A percentile compares a stretch with the other conserved stretches of the same genome.
Evolutionary conservation across 768 basidiomycete genomes (phyloP).

Genomic region (Mycena capillaripes): DNA sequence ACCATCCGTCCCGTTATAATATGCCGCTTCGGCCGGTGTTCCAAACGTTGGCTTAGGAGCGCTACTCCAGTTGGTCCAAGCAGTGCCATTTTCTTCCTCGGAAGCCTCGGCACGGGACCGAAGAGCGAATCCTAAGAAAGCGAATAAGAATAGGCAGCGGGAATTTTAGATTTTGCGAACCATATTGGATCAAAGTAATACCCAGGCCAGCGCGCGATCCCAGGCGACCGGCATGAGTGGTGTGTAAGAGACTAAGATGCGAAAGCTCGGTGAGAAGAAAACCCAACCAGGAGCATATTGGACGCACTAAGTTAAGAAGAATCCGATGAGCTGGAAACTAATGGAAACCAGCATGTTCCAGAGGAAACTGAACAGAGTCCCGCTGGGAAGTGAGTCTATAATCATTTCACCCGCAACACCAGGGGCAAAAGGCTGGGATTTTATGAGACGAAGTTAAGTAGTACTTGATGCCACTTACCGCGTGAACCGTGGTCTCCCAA

Average conservation of each 20-base stretch:
- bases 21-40: constrained; percentile 61
- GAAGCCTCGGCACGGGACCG: constrained; percentile 60
- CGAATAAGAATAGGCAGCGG: background rate
- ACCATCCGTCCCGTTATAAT: constrained; percentile 45
- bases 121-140: constrained; percentile 74
- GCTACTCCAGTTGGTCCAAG: constrained; percentile 48
- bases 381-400: constrained; percentile 89
- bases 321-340: constrained; percentile 78
- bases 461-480: constrained; percentile 43
- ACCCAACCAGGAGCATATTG: background rate
- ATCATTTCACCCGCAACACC: constrained; percentile 83
- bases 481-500: constrained; percentile 97
- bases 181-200: constrained; percentile 95
- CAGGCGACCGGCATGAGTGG: constrained; percentile 92
- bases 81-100: constrained; percentile 43
- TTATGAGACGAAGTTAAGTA: background rate
- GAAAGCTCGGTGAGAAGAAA: background rate
- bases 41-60: constrained; percentile 55
- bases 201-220: constrained; percentile 96
- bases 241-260: constrained; percentile 76
- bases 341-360: constrained; percentile 95
- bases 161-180: background rate
- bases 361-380: constrained; percentile 84
- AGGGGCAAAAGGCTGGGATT: constrained; percentile 67
- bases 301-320: constrained; percentile 21